Evolutionary conservation across 108 stramenopile species (phyloP), one percentile per base, ranked within the genome.

Genomic region (Conticribra guillardii): DNA sequence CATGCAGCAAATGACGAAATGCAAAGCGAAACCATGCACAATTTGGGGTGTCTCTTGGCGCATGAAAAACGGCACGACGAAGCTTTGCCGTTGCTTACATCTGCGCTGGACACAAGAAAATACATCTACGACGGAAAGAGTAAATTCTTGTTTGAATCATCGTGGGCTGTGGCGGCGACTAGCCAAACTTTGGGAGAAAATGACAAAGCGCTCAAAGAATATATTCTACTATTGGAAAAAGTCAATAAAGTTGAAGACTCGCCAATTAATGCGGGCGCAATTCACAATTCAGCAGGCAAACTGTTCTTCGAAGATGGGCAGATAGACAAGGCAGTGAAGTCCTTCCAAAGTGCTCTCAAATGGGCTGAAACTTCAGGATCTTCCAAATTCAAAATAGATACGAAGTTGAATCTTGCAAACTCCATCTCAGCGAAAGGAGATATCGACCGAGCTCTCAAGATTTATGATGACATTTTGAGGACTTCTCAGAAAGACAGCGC

Each of bases 161-260:
- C 69, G 27, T 78, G 76, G 76, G 76, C 67, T 54, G 76, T 78
- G 41, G 76, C 76, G 11, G 63, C 76, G 28, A 66, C 76, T 26
- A 69, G 54, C 30, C 76, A 65, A 37, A 33, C 49, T 16, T 16
- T 70, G 3, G 76, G 76, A 37, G 64, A 78, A 21, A 69, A 27
- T 19, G 49, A 55, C 41, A 69, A 34, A 29, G 68, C 76, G 16
- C 61, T 78, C 17, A 58, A 46, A 18, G 76, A 70, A 29, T 78
- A 78, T 53, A 55, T 48, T 28, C 29, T 51, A 24, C 52, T 78
- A 23, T 52, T 78, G 57, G 69, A 65, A 19, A 78, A 78, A 37
- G 70, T 64, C 26, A 52, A 60, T 48, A 49, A 49, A 26, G 50
- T 55, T 46, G 64, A 70, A 47, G 51, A 61, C 23, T 64, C 57